Conservation (phyloP, 1,284 basidiomycete species). For the Vanrija sp. region DNA sequence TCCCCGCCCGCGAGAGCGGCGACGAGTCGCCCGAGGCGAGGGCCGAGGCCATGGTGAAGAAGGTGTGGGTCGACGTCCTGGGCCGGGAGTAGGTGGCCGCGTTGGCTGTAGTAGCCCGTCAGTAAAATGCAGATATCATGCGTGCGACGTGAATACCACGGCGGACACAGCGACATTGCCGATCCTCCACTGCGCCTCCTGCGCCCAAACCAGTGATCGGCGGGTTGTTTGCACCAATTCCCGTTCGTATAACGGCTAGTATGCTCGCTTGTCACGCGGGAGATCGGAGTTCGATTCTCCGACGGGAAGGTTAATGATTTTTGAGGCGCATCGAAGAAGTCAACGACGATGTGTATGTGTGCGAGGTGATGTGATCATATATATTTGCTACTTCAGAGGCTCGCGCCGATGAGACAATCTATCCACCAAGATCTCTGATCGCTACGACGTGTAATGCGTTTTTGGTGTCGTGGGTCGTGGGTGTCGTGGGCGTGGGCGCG, state of each 20-base stretch:
- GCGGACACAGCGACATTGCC: no score
- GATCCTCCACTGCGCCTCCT: no score
- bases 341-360: no score
- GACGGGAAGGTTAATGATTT: conserved; percentile 18
- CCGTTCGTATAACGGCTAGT: conserved; percentile 39
- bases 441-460: not conserved
- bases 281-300: conserved; percentile 34
- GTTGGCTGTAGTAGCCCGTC: not conserved
- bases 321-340: no score
- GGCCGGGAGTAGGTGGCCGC: conserved; percentile 8
- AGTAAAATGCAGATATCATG: no score
- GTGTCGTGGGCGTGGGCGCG: no score
- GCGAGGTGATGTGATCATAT: conserved; percentile 5
- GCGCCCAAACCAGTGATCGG: no score
- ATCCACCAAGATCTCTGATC: conserved; percentile 17
- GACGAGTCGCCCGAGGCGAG: conserved; percentile 22
- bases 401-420: conserved; percentile 7
- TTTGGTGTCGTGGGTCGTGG: not conserved
- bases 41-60: conserved; percentile 31
- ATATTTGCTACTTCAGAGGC: conserved; percentile 16
- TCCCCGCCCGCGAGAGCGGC: conserved; percentile 5
- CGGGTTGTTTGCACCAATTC: conserved; percentile 2
- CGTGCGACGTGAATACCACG: no score
- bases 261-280: conserved; percentile 34
- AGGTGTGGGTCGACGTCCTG: conserved; percentile 25